Conservation (phyloP, 225 moss, liverwort and hornwort genomes). For the Pseudoscleropodium purum region DNA sequence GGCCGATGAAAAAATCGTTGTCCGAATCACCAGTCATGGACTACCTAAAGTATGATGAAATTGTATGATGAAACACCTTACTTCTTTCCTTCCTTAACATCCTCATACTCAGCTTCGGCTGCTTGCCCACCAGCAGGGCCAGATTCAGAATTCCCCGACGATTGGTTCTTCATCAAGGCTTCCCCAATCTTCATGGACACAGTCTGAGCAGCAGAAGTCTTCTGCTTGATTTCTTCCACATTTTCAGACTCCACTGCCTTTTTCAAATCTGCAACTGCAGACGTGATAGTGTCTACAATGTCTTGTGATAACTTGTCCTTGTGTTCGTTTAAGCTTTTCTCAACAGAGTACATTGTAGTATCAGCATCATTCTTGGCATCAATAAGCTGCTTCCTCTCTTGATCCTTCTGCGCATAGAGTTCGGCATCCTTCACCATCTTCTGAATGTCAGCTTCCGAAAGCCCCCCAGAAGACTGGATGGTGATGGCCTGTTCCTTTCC, state of each 20-base stretch:
- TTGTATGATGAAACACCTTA: neutral
- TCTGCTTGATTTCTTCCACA: slow-evolving; percentile 49
- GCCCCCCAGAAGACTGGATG: slow-evolving; percentile 88
- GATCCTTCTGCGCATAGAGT: slow-evolving; percentile 69
- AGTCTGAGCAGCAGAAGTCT: slow-evolving; percentile 44
- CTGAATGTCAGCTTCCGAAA: slow-evolving; percentile 73
- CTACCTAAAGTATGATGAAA: neutral
- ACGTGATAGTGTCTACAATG: slow-evolving; percentile 35
- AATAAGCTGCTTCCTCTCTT: slow-evolving; percentile 77
- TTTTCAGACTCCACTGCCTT: slow-evolving; percentile 53
- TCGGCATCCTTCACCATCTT: slow-evolving; percentile 97
- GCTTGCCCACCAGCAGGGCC: slow-evolving; percentile 51
- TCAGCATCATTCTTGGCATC: slow-evolving; percentile 89
- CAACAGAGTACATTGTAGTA: slow-evolving; percentile 45
- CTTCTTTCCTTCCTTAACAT: slow-evolving; percentile 69
- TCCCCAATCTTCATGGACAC: slow-evolving; percentile 89
- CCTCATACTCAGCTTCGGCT: slow-evolving; percentile 77
- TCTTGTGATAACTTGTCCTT: slow-evolving; percentile 74
- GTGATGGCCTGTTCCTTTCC: slow-evolving; percentile 85
- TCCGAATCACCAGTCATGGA: neutral
- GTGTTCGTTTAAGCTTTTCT: slow-evolving; percentile 75
- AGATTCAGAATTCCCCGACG: slow-evolving; percentile 16
- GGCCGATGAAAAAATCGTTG: neutral
- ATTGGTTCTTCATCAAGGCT: slow-evolving; percentile 49
- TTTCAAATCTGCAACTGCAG: slow-evolving; percentile 53